These are phyloP conservation scores for Colletotrichum sp. DNA, from an alignment of 2,329 filamentous ascomycete species.

Conservation along the genomic window DNA sequence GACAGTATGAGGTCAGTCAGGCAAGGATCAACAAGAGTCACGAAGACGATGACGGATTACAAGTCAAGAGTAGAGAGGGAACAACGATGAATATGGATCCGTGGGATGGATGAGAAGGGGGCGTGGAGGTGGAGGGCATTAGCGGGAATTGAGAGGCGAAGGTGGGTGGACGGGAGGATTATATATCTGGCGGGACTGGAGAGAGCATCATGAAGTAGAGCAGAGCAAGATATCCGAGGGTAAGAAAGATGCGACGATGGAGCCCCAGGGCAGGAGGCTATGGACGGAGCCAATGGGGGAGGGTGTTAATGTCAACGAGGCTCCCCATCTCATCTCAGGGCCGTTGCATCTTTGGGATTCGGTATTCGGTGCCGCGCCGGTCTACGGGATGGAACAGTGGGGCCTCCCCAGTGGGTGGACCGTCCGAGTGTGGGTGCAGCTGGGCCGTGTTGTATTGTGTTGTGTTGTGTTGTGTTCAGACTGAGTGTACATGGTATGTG, in stretches of 20 bases:
- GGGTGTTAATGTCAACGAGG: not conserved
- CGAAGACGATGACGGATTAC: not conserved
- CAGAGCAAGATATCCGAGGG: not conserved
- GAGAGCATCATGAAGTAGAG: not conserved
- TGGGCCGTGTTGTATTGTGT: not conserved
- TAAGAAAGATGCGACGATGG: not conserved
- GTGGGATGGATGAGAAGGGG: not conserved
- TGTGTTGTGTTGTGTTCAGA: not conserved
- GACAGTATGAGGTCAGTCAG: not conserved
- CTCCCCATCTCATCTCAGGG: not conserved
- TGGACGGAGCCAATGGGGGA: not conserved
- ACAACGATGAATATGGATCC: not conserved
- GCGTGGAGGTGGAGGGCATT: not conserved
- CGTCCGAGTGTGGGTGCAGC: not conserved
- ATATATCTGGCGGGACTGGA: not conserved
- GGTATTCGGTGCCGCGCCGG: conserved; percentile 13
- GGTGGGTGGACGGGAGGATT: not conserved
- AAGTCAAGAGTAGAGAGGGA: not conserved
- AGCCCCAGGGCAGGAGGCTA: not conserved
- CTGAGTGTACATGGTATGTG: not conserved
- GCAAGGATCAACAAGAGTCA: not conserved
- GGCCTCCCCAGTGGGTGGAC: not conserved
- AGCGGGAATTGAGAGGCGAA: not conserved
- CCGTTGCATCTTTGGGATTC: conserved; percentile 2
- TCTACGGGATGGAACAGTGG: not conserved